Evolutionary conservation across 208 protist genomes (phyloP).

Genomic region (Trypanosoma congolense): DNA sequence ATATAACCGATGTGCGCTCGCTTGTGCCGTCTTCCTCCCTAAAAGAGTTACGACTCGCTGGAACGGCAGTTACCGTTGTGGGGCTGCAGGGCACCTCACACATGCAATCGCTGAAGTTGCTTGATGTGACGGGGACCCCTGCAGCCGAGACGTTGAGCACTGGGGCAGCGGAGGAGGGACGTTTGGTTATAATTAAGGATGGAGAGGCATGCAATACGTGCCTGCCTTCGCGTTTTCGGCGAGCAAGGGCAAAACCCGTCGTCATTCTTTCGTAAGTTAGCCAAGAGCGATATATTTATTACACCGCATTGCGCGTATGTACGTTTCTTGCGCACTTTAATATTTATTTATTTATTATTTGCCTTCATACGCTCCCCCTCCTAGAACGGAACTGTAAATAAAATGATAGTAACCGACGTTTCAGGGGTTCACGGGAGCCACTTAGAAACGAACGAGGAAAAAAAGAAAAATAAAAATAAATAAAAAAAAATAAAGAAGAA

Average conservation of each 20-base stretch:
- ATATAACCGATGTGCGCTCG: constrained; percentile 43
- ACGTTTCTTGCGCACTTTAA: too few relatives aligned
- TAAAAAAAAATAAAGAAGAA: neutral
- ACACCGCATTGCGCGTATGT: too few relatives aligned
- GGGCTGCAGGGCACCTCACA: constrained; percentile 28
- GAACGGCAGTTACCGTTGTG: constrained; percentile 37
- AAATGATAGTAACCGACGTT: too few relatives aligned
- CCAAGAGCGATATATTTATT: too few relatives aligned
- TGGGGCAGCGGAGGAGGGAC: constrained; percentile 9
- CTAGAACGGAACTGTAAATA: too few relatives aligned
- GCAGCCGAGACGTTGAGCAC: constrained; percentile 29
- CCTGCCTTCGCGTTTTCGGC: neutral
- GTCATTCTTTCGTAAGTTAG: neutral
- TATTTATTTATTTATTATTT: neutral
- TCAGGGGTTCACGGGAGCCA: neutral
- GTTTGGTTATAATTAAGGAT: neutral
- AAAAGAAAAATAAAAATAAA: neutral
- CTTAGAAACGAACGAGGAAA: neutral
- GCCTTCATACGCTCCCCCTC: constrained; percentile 11
- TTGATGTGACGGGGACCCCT: constrained; percentile 40
- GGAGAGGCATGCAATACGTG: neutral
- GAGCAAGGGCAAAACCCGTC: neutral
- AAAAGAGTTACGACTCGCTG: constrained; percentile 30
- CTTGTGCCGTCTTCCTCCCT: constrained; percentile 32
- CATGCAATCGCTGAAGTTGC: constrained; percentile 33